Evolutionary conservation across 768 basidiomycete species (phyloP).

Genomic region (Kwoniella sp.): DNA sequence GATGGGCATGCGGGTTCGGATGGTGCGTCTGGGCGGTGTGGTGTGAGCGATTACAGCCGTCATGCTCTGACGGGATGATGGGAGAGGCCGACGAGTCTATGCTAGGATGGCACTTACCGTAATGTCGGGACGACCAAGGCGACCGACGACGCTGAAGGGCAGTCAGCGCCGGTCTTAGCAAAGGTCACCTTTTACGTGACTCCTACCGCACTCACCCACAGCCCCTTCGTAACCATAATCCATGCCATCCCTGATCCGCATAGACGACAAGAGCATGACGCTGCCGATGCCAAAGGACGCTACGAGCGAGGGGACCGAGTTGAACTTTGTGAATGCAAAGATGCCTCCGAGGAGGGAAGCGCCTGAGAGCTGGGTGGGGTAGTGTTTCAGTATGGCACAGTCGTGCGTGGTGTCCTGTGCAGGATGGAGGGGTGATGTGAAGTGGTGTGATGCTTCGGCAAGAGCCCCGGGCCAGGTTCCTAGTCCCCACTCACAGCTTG

Average conservation of each 20-base stretch:
- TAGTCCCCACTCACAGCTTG: too few relatives aligned
- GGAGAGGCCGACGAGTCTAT: not conserved
- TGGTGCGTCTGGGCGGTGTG: slow-evolving; percentile 18
- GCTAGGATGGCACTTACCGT: not conserved
- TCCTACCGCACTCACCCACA: slow-evolving; percentile 34
- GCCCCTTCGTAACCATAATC: slow-evolving; percentile 48
- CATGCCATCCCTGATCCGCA: slow-evolving; percentile 49
- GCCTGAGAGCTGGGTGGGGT: slow-evolving; percentile 35
- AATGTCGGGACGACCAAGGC: slow-evolving; percentile 21
- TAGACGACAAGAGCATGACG: slow-evolving; percentile 39
- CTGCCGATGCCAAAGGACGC: slow-evolving; percentile 44
- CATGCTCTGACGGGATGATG: not conserved
- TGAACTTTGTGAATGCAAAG: slow-evolving; percentile 37
- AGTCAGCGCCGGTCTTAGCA: not conserved
- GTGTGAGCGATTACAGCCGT: not conserved
- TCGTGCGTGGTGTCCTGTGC: not conserved
- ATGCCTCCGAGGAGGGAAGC: slow-evolving; percentile 43
- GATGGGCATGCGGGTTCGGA: slow-evolving; percentile 22
- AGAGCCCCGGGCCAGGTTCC: too few relatives aligned
- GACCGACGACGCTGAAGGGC: slow-evolving; percentile 14
- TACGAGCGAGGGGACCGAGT: slow-evolving; percentile 40
- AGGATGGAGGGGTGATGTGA: too few relatives aligned
- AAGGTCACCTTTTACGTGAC: not conserved
- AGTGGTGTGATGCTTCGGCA: too few relatives aligned
- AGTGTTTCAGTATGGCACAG: too few relatives aligned